Evolutionary conservation across 495 filamentous ascomycete species (phyloP).

Genomic region (Aspergillus bertholletiae): DNA sequence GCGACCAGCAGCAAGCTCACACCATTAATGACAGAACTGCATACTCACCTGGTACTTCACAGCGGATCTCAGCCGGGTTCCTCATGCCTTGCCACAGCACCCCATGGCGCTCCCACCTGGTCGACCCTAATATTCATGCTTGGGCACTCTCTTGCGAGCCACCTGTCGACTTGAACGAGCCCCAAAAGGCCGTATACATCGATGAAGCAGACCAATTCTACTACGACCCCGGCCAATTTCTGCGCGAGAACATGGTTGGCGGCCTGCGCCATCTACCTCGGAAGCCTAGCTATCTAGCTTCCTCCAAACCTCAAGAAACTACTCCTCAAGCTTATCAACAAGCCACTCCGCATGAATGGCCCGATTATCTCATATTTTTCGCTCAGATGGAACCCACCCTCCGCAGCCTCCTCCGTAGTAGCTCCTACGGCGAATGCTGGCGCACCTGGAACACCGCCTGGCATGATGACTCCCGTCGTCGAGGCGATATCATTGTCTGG

Average conservation of each 20-base stretch:
- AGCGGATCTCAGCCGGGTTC: conserved; percentile 69
- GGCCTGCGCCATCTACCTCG: conserved; percentile 39
- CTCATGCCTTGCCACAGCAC: conserved; percentile 98
- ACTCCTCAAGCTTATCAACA: conserved; percentile 1
- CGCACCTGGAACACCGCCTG: conserved; percentile 74
- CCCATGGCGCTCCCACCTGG: conserved; percentile 89
- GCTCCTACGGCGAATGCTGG: conserved; percentile 65
- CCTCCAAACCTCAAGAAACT: not conserved
- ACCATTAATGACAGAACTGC: conserved; percentile 22
- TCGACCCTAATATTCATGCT: conserved; percentile 68
- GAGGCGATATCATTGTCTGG: conserved; percentile 85
- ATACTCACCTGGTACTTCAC: not conserved
- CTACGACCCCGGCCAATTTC: conserved; percentile 57
- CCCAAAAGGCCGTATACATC: conserved; percentile 59
- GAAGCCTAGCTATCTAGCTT: conserved; percentile 28
- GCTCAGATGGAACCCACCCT: conserved; percentile 55
- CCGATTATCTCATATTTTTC: conserved; percentile 64
- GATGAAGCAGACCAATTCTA: conserved; percentile 95
- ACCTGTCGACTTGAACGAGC: conserved; percentile 60
- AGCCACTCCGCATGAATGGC: conserved; percentile 41
- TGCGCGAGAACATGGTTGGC: conserved; percentile 48
- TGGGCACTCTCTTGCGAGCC: conserved; percentile 93
- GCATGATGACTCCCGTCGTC: conserved; percentile 84
- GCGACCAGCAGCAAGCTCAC: conserved; percentile 60
- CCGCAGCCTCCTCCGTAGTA: conserved; percentile 45